Evolutionary conservation across 805 yeast species (phyloP), one percentile per base, ranked within the genome.

Genomic region (Hanseniaspora singularis): DNA sequence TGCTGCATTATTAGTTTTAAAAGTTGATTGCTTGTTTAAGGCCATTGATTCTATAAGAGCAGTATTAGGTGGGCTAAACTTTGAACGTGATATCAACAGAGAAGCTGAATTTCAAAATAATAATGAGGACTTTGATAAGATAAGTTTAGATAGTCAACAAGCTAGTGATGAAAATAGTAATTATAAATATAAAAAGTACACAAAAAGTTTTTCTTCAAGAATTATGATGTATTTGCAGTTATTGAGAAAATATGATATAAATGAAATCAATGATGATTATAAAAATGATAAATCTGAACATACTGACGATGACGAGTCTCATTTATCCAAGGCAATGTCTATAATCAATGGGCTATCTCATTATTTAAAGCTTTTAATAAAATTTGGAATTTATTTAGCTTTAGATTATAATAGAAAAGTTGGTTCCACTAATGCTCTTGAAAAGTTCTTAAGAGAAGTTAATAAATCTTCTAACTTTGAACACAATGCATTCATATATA

Each of bases 331-430:
- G 3, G 62, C 89, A 33, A 70, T 92, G 53, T 76, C 89, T 0
- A 76, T 88, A 10, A 88, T 88, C 4, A 85, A 96, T 1, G 87
- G 94, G 0, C 67, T 89, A 54, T 96, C 98, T 0, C 97, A 92
- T 60, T 89, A 87, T 62, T 68, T 92, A 55, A 92, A 92, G 61
- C 69, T 89, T 6, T 66, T 92, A 19, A 81, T 89, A 4, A 69
- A 96, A 52, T 76, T 77, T 56, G 92, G 96, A 0, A 70, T 92
- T 34, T 73, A 77, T 50, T 77, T 78, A 53, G 84, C 96, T 0
- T 66, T 92, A n/a, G 78, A 73, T 48, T 67, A 72, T 47, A 82
- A 83, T 60, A 74, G 73, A 53, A 55, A 69, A 3, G 66, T 73
- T 7, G 75, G 74, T 27, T 71, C 81, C 8, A 72, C 80, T 0